Percentiles rank a stretch among this genome's conserved stretches.
Evolutionary conservation across 805 yeast species (phyloP).

Genomic region (Teunomyces atbi): DNA sequence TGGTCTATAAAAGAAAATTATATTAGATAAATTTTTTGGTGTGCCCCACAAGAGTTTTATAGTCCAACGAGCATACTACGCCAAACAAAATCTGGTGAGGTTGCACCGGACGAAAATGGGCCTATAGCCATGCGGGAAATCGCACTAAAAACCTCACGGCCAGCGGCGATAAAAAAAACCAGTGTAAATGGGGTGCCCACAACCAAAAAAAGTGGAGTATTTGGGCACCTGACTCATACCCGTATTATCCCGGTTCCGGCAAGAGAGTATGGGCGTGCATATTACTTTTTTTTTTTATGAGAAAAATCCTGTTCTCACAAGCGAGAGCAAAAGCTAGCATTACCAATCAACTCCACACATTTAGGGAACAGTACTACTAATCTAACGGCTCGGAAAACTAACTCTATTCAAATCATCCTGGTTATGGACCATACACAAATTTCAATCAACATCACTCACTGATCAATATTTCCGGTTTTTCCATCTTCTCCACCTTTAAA

Average conservation of each 20-base stretch:
- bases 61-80: background rate
- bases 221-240: conserved; percentile 1
- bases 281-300: background rate
- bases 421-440: too few species aligned
- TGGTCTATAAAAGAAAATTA: background rate
- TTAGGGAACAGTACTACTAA: too few species aligned
- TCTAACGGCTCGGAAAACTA: too few species aligned
- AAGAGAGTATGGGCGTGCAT: background rate
- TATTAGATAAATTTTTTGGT: background rate
- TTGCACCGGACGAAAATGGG: conserved; percentile 1
- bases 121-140: conserved; percentile 1
- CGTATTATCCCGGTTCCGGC: conserved; percentile 3
- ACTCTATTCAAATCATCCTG: too few species aligned
- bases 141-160: background rate
- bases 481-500: too few species aligned
- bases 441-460: too few species aligned
- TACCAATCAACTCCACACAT: too few species aligned
- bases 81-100: background rate
- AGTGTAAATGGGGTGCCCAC: background rate
- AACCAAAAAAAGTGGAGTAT: conserved; percentile 1
- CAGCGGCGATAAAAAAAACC: background rate
- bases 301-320: too few species aligned
- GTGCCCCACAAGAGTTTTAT: conserved; percentile 5
- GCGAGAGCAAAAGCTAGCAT: too few species aligned
- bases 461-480: too few species aligned